Base-by-base conservation (phyloP, 257 asterid genomes). In the Orobanche coerulescens region DNA sequence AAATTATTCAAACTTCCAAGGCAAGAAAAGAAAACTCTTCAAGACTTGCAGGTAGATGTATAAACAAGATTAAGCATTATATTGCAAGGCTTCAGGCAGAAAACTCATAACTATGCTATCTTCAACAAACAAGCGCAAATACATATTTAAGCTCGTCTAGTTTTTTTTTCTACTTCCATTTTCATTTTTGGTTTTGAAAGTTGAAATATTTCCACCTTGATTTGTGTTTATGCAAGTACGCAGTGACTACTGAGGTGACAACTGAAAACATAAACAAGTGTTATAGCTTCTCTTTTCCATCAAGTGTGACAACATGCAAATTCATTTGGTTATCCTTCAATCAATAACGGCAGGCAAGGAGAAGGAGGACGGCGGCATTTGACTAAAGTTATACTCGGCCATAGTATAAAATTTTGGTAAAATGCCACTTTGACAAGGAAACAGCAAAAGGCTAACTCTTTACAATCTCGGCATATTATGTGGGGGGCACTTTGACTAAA, bases 21-120 rank as follows among this genome's bases (percentile, higher is more conserved):
- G 58, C 53, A 52, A 10, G 47, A 69, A 56, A 23, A 39, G 57
- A 58, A 42, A 63, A 53, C 9, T 10, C 37, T 65, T 20, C 58
- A 33, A 19, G 70, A 43, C 36, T 31, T 50, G 54, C 50, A 53
- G 49, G 37, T 61, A 53, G 30, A 39, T 54, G 31, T 4, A 15
- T 5, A 44, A 39, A 54, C 44, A 66, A 60, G 60, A 49, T 19
- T 39, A 16, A 19, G 36, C 66, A 64, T 48, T 49, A 37, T 55
- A 61, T 23, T 24, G 39, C 52, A 61, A 55, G 30, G 53, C 18
- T 24, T 12, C 24, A 63, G 51, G 56, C 22, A 13, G 36, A 58
- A 19, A 64, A 48, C 13, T 50, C 15, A 48, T 26, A 6, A 34
- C 10, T 11, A 18, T 24, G 25, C 5, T 31, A 64, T 58, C 34